Evolutionary conservation across 495 filamentous ascomycete species (phyloP).

Genomic region (Ascodesmis nigricans): DNA sequence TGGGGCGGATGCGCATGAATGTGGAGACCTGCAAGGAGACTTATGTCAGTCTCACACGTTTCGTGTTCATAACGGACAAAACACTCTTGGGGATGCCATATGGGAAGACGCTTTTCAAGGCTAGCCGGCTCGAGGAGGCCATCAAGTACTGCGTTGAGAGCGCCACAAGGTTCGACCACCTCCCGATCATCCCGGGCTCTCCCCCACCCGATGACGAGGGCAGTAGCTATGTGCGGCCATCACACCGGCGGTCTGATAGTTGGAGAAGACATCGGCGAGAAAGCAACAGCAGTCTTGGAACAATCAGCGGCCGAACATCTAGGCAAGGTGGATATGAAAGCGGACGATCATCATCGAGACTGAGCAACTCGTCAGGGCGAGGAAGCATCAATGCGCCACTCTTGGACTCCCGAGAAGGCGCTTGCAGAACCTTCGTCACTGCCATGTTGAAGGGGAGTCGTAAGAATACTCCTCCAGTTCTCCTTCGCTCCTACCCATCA

Average conservation of each 20-base stretch:
- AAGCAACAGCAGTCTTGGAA: neutral
- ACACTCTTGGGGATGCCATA: slow-evolving; percentile 88
- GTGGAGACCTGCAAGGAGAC: slow-evolving; percentile 90
- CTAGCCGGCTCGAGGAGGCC: slow-evolving; percentile 80
- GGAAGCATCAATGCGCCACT: slow-evolving; percentile 41
- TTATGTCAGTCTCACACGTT: slow-evolving; percentile 79
- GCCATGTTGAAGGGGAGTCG: slow-evolving; percentile 66
- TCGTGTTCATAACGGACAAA: slow-evolving; percentile 95
- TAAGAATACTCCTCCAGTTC: slow-evolving; percentile 35
- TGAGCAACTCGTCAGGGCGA: neutral
- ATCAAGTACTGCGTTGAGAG: slow-evolving; percentile 76
- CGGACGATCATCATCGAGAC: too few relatives aligned
- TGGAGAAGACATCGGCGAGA: slow-evolving; percentile 7
- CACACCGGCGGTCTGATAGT: slow-evolving; percentile 6
- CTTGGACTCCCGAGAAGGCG: slow-evolving; percentile 62
- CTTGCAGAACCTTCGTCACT: slow-evolving; percentile 86
- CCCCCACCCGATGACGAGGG: slow-evolving; percentile 7
- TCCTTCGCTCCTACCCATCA: slow-evolving; percentile 86
- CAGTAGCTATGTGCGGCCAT: neutral
- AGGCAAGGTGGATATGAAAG: too few relatives aligned
- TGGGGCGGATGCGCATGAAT: slow-evolving; percentile 76
- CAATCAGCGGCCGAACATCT: neutral
- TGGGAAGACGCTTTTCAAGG: slow-evolving; percentile 84
- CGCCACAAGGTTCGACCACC: slow-evolving; percentile 14
- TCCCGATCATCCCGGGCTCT: slow-evolving; percentile 15